phyloP scores from a whole-genome alignment of 495 filamentous ascomycete genomes.

The Neurospora sp. region DNA sequence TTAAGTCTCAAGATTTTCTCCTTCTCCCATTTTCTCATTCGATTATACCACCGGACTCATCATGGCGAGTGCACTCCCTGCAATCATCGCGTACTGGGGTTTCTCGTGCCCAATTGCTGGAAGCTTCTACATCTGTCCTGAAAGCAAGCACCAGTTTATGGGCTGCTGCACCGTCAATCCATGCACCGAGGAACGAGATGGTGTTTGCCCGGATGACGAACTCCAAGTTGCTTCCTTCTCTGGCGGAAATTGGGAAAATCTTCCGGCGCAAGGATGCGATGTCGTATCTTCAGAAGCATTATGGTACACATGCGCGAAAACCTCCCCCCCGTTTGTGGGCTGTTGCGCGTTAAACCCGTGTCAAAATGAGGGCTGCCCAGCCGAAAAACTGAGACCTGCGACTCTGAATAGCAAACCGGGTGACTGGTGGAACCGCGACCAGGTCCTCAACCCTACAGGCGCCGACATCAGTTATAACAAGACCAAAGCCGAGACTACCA shows the following conservation, averaged over 20 bases:
- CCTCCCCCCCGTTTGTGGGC: constrained; percentile 22
- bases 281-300: constrained; percentile 2
- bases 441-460: background rate
- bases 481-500: background rate
- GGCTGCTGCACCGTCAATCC: constrained; percentile 27
- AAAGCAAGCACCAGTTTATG: constrained; percentile 16
- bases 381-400: constrained; percentile 16
- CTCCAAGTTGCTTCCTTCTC: constrained; percentile 18
- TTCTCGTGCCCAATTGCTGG: constrained; percentile 21
- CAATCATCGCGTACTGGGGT: constrained; percentile 2
- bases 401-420: background rate
- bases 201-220: constrained; percentile 12
- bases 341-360: constrained; percentile 26
- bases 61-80: background rate
- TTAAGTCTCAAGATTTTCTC: background rate
- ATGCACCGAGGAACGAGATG: constrained; percentile 13
- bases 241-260: constrained; percentile 7
- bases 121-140: constrained; percentile 21
- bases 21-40: background rate
- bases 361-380: constrained; percentile 11
- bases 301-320: constrained; percentile 21
- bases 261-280: constrained; percentile 14
- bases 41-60: background rate
- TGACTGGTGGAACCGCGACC: background rate
- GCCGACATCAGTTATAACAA: background rate